A percentile compares a stretch with the other conserved stretches of the same genome.
These are phyloP conservation scores for Lactifluus hygrophoroides DNA, from an alignment of 768 basidiomycete genomes.

Conservation along the genomic window DNA sequence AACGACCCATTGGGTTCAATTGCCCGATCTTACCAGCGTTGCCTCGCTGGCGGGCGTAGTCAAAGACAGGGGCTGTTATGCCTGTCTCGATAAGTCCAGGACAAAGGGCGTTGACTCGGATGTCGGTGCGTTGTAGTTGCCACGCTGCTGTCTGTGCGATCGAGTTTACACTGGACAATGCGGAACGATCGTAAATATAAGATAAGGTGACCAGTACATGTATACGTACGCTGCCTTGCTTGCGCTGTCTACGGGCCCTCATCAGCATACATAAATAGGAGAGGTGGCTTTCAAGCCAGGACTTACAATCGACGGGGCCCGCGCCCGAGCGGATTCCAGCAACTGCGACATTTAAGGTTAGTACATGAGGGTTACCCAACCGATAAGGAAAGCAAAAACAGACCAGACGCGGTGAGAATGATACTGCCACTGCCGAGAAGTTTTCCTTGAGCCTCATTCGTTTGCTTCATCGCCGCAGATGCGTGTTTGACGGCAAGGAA, in stretches of 20 bases:
- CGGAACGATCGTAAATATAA: conserved; percentile 5
- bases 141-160: conserved; percentile 77
- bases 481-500: conserved; percentile 87
- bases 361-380: neutral
- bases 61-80: conserved; percentile 78
- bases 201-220: neutral
- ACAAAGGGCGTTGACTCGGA: conserved; percentile 86
- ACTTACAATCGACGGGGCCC: conserved; percentile 73
- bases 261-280: conserved; percentile 12
- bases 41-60: conserved; percentile 67
- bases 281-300: neutral
- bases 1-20: conserved; percentile 76
- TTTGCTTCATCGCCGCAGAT: conserved; percentile 69
- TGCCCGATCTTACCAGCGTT: conserved; percentile 70
- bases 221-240: conserved; percentile 81
- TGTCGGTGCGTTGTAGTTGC: conserved; percentile 71
- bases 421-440: conserved; percentile 68
- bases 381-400: conserved; percentile 20
- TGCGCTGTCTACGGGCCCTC: conserved; percentile 59
- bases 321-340: conserved; percentile 80
- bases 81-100: conserved; percentile 91
- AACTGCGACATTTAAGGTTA: conserved; percentile 34
- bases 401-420: conserved; percentile 79
- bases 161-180: conserved; percentile 60
- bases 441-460: conserved; percentile 63